A percentile compares a stretch with the other conserved stretches of the same genome.
phyloP scores from a whole-genome alignment of 495 filamentous ascomycete genomes.

The Choiromyces venosus region DNA sequence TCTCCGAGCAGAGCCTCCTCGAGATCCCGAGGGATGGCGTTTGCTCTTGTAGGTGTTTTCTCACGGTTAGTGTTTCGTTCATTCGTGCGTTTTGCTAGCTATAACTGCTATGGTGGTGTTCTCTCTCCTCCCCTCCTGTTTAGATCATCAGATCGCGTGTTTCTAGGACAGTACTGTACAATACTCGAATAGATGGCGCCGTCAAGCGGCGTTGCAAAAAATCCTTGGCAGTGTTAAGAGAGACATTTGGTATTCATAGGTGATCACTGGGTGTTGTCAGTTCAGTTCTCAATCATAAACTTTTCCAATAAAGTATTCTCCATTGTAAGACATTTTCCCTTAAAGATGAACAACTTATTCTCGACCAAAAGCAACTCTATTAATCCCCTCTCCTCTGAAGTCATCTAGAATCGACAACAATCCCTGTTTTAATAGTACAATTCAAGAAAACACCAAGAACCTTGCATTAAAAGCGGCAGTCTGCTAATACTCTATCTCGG shows the following conservation, averaged over 20 bases:
- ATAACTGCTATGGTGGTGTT: no score
- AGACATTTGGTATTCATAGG: neutral
- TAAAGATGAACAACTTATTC: neutral
- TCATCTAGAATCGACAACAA: neutral
- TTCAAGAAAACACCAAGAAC: neutral
- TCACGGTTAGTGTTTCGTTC: no score
- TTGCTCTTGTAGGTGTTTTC: no score
- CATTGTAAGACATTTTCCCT: neutral
- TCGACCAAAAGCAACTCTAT: neutral
- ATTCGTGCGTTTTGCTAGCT: no score
- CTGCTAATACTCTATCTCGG: neutral
- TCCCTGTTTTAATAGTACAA: neutral
- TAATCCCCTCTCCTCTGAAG: neutral
- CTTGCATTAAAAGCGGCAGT: neutral
- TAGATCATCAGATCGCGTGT: no score
- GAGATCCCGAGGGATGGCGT: no score
- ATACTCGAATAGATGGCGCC: no score
- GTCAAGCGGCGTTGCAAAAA: neutral
- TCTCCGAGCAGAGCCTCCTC: no score
- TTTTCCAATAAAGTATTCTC: neutral
- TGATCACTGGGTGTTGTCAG: neutral
- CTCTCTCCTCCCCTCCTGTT: no score
- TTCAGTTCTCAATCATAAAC: neutral
- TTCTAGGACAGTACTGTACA: no score
- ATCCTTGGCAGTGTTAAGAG: no score